A percentile compares a stretch with the other conserved stretches of the same genome.
phyloP scores from a whole-genome alignment of 2,329 filamentous ascomycete genomes.

The Penicillium glabrum region DNA sequence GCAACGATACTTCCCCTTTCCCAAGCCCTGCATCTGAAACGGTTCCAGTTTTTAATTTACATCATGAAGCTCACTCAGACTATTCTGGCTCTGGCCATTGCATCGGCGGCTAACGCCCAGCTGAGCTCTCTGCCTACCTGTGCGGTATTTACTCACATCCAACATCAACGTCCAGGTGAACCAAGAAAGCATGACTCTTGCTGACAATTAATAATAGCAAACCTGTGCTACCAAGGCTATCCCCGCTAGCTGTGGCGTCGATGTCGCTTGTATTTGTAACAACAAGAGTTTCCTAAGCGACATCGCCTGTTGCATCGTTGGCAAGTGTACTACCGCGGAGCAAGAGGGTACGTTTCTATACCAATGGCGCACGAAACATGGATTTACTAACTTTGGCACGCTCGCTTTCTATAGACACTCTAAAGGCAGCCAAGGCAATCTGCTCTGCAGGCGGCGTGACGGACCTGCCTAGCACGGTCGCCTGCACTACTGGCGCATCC shows the following conservation, averaged over 20 bases:
- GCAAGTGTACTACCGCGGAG: slow-evolving; percentile 43
- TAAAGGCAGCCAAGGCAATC: slow-evolving; percentile 38
- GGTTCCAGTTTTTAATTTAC: slow-evolving; percentile 2
- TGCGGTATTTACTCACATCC: slow-evolving; percentile 43
- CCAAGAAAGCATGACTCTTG: background rate
- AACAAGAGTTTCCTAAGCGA: slow-evolving; percentile 45
- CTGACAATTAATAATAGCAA: slow-evolving; percentile 23
- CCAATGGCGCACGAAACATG: background rate
- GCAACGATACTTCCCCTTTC: background rate
- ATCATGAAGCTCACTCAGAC: slow-evolving; percentile 54
- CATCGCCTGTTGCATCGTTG: slow-evolving; percentile 53
- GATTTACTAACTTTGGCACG: background rate
- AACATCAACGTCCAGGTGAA: background rate
- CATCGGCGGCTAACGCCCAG: background rate
- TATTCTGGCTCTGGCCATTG: slow-evolving; percentile 51
- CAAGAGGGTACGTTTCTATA: slow-evolving; percentile 37
- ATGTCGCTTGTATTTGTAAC: slow-evolving; percentile 53
- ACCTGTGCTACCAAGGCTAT: slow-evolving; percentile 44
- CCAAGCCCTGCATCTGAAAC: background rate
- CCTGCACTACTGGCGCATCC: slow-evolving; percentile 25
- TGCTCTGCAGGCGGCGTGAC: slow-evolving; percentile 40
- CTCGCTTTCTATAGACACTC: slow-evolving; percentile 25
- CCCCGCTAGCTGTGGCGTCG: slow-evolving; percentile 40
- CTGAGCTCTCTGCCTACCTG: slow-evolving; percentile 51
- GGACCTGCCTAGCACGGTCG: slow-evolving; percentile 33